phyloP scores from a whole-genome alignment of 2,329 filamentous ascomycete genomes.

The Ophiosphaerella herpotricha region DNA sequence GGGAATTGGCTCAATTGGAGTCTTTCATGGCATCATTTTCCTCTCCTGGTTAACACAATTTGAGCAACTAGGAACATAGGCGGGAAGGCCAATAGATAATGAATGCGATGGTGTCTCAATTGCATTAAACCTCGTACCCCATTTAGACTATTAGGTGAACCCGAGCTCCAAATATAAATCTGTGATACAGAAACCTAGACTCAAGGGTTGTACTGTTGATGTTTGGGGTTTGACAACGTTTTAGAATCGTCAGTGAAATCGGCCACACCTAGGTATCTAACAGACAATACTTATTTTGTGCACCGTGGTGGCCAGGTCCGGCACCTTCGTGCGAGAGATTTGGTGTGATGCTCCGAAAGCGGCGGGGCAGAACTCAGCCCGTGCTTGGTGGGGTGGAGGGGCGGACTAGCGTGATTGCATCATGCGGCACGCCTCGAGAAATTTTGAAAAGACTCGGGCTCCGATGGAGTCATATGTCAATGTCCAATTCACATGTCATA shows the following conservation, averaged over 20 bases:
- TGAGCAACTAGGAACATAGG: conserved; percentile 5
- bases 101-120: conserved; percentile 17
- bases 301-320: too few relatives aligned
- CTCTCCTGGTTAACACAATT: conserved; percentile 8
- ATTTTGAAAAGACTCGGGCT: conserved; percentile 28
- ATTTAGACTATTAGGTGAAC: too few relatives aligned
- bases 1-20: conserved; percentile 23
- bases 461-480: conserved; percentile 21
- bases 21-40: conserved; percentile 14
- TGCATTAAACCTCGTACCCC: too few relatives aligned
- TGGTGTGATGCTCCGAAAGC: conserved; percentile 2
- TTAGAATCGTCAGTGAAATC: not conserved
- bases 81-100: conserved; percentile 17
- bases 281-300: too few relatives aligned
- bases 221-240: not conserved
- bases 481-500: conserved; percentile 5
- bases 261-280: too few relatives aligned
- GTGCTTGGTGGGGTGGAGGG: conserved; percentile 20
- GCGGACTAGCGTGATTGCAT: conserved; percentile 35
- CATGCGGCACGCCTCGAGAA: conserved; percentile 33
- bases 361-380: conserved; percentile 3
- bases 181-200: too few relatives aligned
- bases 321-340: not conserved
- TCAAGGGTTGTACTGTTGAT: too few relatives aligned
- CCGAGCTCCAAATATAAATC: too few relatives aligned